These are phyloP conservation scores for Moesziomyces parantarcticus DNA, from an alignment of 1,284 basidiomycete genomes.

Conservation along the genomic window DNA sequence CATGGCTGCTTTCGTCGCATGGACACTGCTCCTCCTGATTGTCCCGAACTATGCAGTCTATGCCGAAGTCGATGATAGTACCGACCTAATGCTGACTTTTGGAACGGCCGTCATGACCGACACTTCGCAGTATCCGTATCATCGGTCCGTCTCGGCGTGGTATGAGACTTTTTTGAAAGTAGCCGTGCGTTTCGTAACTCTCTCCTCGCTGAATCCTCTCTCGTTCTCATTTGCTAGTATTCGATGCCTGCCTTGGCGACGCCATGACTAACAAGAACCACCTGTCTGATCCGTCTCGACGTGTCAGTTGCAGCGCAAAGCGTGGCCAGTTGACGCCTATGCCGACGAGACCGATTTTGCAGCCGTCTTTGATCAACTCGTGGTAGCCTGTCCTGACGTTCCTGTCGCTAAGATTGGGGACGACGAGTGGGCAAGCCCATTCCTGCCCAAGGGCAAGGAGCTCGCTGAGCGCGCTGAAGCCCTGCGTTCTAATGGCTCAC, in stretches of 20 bases:
- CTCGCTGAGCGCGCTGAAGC: constrained; percentile 14
- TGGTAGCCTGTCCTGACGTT: constrained; percentile 14
- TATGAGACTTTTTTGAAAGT: constrained; percentile 34
- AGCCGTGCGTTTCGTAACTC: constrained; percentile 6
- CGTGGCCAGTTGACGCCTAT: constrained; percentile 35
- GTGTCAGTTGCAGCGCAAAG: constrained; percentile 22
- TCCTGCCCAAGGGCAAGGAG: constrained; percentile 23
- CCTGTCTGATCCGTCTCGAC: not conserved
- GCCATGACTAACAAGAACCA: not conserved
- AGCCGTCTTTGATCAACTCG: constrained; percentile 22
- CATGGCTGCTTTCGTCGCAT: not conserved
- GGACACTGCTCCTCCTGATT: constrained; percentile 4
- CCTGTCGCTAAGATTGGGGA: constrained; percentile 22
- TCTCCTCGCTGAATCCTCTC: no score
- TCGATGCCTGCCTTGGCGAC: no score
- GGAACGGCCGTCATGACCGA: constrained; percentile 24
- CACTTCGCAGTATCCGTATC: constrained; percentile 25
- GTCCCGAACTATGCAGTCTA: not conserved
- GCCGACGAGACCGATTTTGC: constrained; percentile 33
- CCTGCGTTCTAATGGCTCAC: not conserved
- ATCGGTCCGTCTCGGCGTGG: constrained; percentile 33
- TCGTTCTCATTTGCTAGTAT: not conserved
- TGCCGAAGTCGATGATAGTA: constrained; percentile 16
- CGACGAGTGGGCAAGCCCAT: constrained; percentile 37
- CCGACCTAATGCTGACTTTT: constrained; percentile 29